These are phyloP conservation scores for Cucumis melo DNA, from an alignment of 306 rosid genomes.

Conservation along the genomic window DNA sequence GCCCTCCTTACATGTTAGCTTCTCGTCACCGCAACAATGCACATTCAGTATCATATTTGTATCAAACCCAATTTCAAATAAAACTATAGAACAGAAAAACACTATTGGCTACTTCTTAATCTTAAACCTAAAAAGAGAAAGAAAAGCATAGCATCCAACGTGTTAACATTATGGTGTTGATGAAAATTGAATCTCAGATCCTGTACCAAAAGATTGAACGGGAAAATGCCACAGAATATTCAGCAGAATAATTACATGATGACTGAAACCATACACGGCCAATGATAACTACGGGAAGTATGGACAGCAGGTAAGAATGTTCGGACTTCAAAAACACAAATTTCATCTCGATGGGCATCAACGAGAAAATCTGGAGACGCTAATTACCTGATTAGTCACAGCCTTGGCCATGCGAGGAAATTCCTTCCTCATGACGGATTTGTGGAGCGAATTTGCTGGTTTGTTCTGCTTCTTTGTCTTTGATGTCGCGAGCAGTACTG, in stretches of 20 bases:
- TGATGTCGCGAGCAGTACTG: slow-evolving; percentile 62
- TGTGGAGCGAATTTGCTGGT: slow-evolving; percentile 49
- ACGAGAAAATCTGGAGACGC: not conserved
- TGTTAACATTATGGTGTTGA: too few relatives aligned
- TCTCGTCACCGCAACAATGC: slow-evolving; percentile 16
- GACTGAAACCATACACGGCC: not conserved
- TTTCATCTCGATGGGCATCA: not conserved
- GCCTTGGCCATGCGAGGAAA: slow-evolving; percentile 60
- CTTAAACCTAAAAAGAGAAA: not conserved
- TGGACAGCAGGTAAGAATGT: not conserved
- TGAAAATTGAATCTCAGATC: not conserved
- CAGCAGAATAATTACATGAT: not conserved
- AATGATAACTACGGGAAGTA: not conserved
- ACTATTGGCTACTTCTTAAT: not conserved
- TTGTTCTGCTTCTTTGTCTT: slow-evolving; percentile 69
- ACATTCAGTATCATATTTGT: not conserved
- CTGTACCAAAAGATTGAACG: not conserved
- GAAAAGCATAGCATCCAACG: not conserved
- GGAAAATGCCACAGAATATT: not conserved
- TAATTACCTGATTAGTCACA: slow-evolving; percentile 53
- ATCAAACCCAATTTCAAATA: not conserved
- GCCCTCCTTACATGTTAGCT: slow-evolving; percentile 38
- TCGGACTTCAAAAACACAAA: not conserved
- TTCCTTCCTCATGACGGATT: slow-evolving; percentile 64
- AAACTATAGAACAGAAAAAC: not conserved